These are phyloP conservation scores for Fusarium miscanthi DNA, from an alignment of 2,329 filamentous ascomycete species.

Conservation along the genomic window DNA sequence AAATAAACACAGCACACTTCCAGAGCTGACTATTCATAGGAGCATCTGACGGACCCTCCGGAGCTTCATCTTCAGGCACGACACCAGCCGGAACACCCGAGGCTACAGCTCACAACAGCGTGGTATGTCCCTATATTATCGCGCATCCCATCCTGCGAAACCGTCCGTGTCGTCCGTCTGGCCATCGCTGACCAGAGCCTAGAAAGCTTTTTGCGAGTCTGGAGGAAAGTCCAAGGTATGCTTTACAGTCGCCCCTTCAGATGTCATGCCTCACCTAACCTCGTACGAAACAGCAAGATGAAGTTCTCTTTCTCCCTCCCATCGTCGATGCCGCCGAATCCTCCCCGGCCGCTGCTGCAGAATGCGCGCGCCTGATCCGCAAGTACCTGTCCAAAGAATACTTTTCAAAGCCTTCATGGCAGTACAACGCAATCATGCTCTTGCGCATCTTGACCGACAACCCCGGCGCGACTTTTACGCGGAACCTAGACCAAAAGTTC, in stretches of 20 bases:
- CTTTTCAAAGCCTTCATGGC: slow-evolving; percentile 72
- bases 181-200: slow-evolving; percentile 36
- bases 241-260: neutral
- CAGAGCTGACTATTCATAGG: slow-evolving; percentile 18
- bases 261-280: slow-evolving; percentile 10
- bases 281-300: slow-evolving; percentile 72
- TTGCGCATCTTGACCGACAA: slow-evolving; percentile 93
- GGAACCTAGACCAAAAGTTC: slow-evolving; percentile 88
- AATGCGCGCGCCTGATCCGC: slow-evolving; percentile 83
- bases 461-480: slow-evolving; percentile 89
- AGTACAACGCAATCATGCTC: slow-evolving; percentile 98
- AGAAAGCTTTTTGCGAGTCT: slow-evolving; percentile 87
- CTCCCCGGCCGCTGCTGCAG: slow-evolving; percentile 84
- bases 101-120: slow-evolving; percentile 71
- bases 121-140: slow-evolving; percentile 63
- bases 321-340: slow-evolving; percentile 97
- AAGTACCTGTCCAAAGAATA: slow-evolving; percentile 83
- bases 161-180: slow-evolving; percentile 10
- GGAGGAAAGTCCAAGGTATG: slow-evolving; percentile 68
- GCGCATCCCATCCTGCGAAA: slow-evolving; percentile 12
- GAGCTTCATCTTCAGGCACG: slow-evolving; percentile 45
- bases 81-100: slow-evolving; percentile 71
- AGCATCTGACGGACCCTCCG: slow-evolving; percentile 34
- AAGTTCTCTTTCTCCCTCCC: slow-evolving; percentile 89
- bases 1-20: slow-evolving; percentile 8